Base-by-base conservation (phyloP, 345 rosid genomes). In the Ailanthus altissimus region DNA sequence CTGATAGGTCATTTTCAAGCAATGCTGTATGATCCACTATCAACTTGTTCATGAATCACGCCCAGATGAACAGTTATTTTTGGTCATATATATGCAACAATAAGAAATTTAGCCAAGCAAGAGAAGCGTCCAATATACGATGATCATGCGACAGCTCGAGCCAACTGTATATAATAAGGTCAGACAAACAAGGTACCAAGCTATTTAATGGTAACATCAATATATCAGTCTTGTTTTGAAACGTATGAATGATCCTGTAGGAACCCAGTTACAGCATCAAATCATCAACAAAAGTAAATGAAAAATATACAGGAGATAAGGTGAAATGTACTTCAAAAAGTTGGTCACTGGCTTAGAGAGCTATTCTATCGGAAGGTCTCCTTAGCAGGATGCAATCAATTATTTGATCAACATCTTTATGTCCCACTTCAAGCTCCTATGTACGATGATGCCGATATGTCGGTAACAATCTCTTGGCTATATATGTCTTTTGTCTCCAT, bases 401-500 rank as follows among this genome's bases (percentile, higher is more conserved):
- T 62, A 76, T 46, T 15, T 51, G 32, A 70, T 42, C 38, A 38
- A 28, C 56, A 28, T 32, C 5, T 26, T 2, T 5, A 10, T 79
- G 83, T 62, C 76, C 85, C 81, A 61, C 80, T 28, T 57, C 47
- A 50, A 51, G 56, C 12, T 51, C 9, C 68, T 57, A 51, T 6
- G 80, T 73, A 70, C 59, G 62, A 73, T 64, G 38, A 67, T 4
- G 53, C 63, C 36, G 63, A 67, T 56, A 62, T 84, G 71, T 78
- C 79, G 10, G 58, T 49, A 46, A 54, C 38, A 40, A 36, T 70
- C 66, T 38, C 67, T 66, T 60, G n/a, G 42, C 50, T 75, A 75
- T 21, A 75, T 15, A 59, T 8, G 28, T 40, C 75, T 66, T 63
- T 66, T 77, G 79, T 77, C 62, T 70, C 72, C 28, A 7, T 46